Evolutionary conservation across 2,329 filamentous ascomycete genomes (phyloP), one percentile per base, ranked within the genome.

Genomic region (Sporothrix globosa): DNA sequence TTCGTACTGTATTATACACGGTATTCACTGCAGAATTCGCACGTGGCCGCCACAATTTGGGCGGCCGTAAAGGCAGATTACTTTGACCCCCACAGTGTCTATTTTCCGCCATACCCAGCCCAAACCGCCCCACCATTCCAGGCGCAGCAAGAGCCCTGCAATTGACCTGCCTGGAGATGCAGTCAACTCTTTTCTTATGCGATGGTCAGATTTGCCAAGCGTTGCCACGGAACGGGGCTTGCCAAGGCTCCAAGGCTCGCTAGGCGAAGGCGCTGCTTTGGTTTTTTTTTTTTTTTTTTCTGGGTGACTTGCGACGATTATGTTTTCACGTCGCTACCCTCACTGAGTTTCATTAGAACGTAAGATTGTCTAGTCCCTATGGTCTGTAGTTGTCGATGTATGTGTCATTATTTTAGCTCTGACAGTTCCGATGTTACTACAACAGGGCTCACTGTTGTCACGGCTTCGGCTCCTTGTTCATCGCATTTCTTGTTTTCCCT

Each of bases 31-130:
- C 14, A 30, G 61, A 50, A 13, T 39, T 4, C 4, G 63, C 63
- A 67, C 63, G 63, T 67, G 63, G 63, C 7, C 39, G n/a, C n/a
- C 58, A 61, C 58, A 5, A 39, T 27, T 44, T n/a, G 9, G 10
- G 13, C 39, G n/a, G 39, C 24, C 39, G 5, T n/a, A 61, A 24
- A 9, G 13, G 4, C n/a, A 30, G 27, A 30, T 30, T 30, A 30
- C 27, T 30, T 30, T 30, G 27, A 30, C 27, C 27, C 27, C 27
- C 27, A 30, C 27, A 30, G 27, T 65, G 60, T 50, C 17, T 46
- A 46, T 46, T 46, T 17, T 9, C n/a, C 39, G 7, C 39, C 27
- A 30, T 30, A 30, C 27, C 34, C 34, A 34, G 7, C 34, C 34
- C 5, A 39, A 7, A 4, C n/a, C 21, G 39, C n/a, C 58, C 58